Base-by-base conservation (phyloP, 2,329 filamentous ascomycete species). In the Akanthomyces lecanii region DNA sequence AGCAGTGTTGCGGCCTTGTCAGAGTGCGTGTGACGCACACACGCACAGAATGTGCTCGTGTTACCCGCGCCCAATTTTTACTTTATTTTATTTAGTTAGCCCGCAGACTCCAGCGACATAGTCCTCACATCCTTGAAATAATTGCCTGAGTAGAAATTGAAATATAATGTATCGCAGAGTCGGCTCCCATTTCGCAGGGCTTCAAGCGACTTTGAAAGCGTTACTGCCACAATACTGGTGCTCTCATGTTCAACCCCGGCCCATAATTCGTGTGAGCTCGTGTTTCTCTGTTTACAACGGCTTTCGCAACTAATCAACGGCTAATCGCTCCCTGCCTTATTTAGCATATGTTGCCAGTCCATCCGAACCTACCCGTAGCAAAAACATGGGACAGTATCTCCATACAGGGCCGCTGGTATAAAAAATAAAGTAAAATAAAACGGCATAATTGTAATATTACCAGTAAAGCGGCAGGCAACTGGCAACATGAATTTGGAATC, bases 401-500 rank as follows among this genome's bases (percentile, higher is more conserved):
- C 44, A 45, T 28, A 4, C 3, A 48, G 16, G 12, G 23, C 45
- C 45, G 23, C 14, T 48, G 45, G 21, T 21, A 21, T 21, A 21
- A 21, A 21, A 21, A 21, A 21, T 21, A 21, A 21, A 21, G 21
- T 21, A 21, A 21, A 21, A 21, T 12, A 14, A 48, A 11, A 36
- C 7, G 8, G 8, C 33, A 8, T 36, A 11, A 2, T 36, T 4
- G 2, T 10, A 36, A 36, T 36, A 36, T 36, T 36, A 30, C n/a
- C 10, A 42, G 33, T 18, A 12, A 16, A 36, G 14, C 25, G 42
- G 18, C 42, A 58, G n/a, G 55, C 42, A 33, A 58, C 28, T 58
- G 44, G 33, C 30, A 50, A 52, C 42, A 30, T 11, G 30, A 12
- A 61, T 61, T 61, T 61, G 57, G 57, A 61, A 52, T 61, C 48